Evolutionary conservation across 192 early-diverging fungal genomes (phyloP), one percentile per base, ranked within the genome.

Genomic region (Backusella mclennaniae): DNA sequence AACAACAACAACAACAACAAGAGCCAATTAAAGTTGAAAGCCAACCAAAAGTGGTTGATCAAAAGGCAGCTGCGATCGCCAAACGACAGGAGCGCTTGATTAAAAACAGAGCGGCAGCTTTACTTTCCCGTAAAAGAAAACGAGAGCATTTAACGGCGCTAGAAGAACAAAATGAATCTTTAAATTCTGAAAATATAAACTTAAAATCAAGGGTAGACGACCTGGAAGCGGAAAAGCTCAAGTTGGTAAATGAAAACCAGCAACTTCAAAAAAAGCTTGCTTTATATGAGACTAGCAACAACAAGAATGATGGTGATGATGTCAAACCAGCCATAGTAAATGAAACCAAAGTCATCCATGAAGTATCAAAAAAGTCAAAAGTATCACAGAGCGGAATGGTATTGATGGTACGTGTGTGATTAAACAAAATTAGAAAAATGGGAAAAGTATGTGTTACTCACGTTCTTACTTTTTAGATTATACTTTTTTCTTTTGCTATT

Each of bases 101-200:
- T 66, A 96, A 96, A 84, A 98, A 98, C 84, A 90, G 96, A 23
- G 95, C 93, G 6, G 94, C 95, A 0, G 96, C 96, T 14, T 82
- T 95, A 39, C 80, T 94, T 67, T 95, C 93, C 17, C 89, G 96
- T 56, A 96, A 96, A 84, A 91, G 96, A 63, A 96, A 98, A 84
- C 89, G 94, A 44, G 95, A 97, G 69, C 95, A 96, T 66, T 81
- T 96, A 71, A 88, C 85, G 35, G 81, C 85, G 19, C 87, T 97
- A 14, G 78, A 79, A 70, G 38, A 75, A 14, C 35, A 79, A 68
- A n/a, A 49, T 8, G 39, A 74, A 3, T 31, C 23, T 19, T 66
- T 63, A 66, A 19, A 35, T 19, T 41, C 35, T 26, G 56, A 56
- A 42, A 74, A 66, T 8, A 23, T 1, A 12, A 8, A n/a, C 19